Conservation (phyloP, 2,329 filamentous ascomycete genomes). For the Microsporum ferrugineum region DNA sequence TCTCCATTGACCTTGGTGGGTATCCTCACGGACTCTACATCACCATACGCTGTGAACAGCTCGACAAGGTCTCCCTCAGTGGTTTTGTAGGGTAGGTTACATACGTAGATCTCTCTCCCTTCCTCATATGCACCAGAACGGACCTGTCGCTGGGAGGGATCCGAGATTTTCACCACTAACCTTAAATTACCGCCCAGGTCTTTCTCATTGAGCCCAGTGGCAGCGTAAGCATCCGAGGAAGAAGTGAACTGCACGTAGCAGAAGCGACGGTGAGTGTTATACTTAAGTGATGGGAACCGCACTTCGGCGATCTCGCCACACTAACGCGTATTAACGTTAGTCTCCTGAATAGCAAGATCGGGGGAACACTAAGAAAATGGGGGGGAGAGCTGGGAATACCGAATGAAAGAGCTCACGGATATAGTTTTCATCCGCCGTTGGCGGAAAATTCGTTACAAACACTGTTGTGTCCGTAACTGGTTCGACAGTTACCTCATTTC, state of each 20-base stretch:
- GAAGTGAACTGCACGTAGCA: conserved; percentile 88
- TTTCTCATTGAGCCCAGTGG: conserved; percentile 60
- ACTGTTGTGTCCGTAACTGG: conserved; percentile 69
- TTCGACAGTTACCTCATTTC: conserved; percentile 60
- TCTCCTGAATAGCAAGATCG: not conserved
- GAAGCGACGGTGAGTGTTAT: conserved; percentile 78
- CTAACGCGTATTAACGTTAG: conserved; percentile 16
- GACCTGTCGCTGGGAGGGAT: conserved; percentile 65
- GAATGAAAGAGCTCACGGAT: conserved; percentile 48
- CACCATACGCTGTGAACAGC: conserved; percentile 65
- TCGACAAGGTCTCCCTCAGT: conserved; percentile 58
- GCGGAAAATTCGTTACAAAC: conserved; percentile 82
- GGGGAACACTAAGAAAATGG: not conserved
- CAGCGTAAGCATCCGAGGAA: conserved; percentile 54
- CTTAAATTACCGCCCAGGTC: conserved; percentile 56
- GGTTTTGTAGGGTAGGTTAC: conserved; percentile 51
- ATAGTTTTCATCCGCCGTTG: conserved; percentile 38
- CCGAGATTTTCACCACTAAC: conserved; percentile 69
- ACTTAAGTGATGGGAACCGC: conserved; percentile 83
- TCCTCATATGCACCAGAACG: conserved; percentile 75
- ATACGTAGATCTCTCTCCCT: conserved; percentile 72
- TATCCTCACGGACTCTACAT: conserved; percentile 59
- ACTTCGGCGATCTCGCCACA: conserved; percentile 77
- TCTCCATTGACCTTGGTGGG: conserved; percentile 56
- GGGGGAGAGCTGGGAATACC: conserved; percentile 21